These are phyloP conservation scores for Ceratocystis albifundus DNA, from an alignment of 2,329 filamentous ascomycete species.

Conservation along the genomic window DNA sequence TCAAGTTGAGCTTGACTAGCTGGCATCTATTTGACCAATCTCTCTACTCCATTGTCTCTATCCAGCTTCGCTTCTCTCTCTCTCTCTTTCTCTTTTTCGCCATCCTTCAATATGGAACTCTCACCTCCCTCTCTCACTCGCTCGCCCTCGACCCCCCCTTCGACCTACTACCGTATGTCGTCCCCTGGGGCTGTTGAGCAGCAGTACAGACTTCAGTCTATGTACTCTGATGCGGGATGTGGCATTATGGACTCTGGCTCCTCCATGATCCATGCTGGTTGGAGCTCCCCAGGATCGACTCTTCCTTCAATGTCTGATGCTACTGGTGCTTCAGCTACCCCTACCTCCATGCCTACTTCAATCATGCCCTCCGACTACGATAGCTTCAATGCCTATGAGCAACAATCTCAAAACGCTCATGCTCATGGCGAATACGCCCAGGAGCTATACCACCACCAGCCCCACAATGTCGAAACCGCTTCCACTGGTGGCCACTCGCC, in stretches of 20 bases:
- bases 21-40: slow-evolving; percentile 17
- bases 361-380: slow-evolving; percentile 40
- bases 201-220: slow-evolving; percentile 32
- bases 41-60: slow-evolving; percentile 17
- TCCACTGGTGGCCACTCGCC: slow-evolving; percentile 17
- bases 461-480: slow-evolving; percentile 14
- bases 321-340: slow-evolving; percentile 32
- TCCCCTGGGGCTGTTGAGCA: slow-evolving; percentile 36
- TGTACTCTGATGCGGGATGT: slow-evolving; percentile 31
- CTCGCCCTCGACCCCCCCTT: slow-evolving; percentile 25
- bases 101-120: slow-evolving; percentile 24
- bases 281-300: slow-evolving; percentile 34
- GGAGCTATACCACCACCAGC: slow-evolving; percentile 25
- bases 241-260: slow-evolving; percentile 33
- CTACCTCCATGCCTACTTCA: slow-evolving; percentile 36
- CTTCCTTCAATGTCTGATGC: slow-evolving; percentile 32
- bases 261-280: slow-evolving; percentile 35
- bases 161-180: slow-evolving; percentile 38
- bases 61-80: background rate
- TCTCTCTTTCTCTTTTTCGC: background rate
- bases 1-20: slow-evolving; percentile 10
- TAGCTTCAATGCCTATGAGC: slow-evolving; percentile 33
- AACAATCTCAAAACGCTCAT: slow-evolving; percentile 36
- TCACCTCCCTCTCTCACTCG: slow-evolving; percentile 25
- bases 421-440: slow-evolving; percentile 35